Percentiles rank a stretch among this genome's conserved stretches.
Conservation (phyloP, 257 asterid species). For the Ilex aquifolium region DNA sequence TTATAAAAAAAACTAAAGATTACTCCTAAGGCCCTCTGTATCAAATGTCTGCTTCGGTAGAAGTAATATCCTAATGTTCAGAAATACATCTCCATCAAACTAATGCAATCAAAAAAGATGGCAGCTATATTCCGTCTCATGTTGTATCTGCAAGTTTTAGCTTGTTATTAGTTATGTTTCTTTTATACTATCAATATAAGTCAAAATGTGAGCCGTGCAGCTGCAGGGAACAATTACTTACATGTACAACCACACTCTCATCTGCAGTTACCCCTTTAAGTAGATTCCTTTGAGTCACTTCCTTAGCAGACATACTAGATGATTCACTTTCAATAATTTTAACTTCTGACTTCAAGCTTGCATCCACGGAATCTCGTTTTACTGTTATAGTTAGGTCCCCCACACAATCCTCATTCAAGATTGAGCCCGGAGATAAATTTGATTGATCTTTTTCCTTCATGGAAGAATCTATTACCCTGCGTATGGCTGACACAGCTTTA, state of each 20-base stretch:
- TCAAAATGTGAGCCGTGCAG: too few species aligned
- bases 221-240: constrained; percentile 34
- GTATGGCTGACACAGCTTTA: constrained; percentile 86
- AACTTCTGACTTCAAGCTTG: constrained; percentile 49
- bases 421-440: constrained; percentile 42
- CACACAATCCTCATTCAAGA: constrained; percentile 48
- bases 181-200: too few species aligned
- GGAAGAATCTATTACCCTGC: constrained; percentile 46
- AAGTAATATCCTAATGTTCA: too few species aligned
- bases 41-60: too few species aligned
- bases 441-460: constrained; percentile 20
- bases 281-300: constrained; percentile 63
- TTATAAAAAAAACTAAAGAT: too few species aligned
- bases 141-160: too few species aligned
- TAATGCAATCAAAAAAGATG: too few species aligned
- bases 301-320: constrained; percentile 36
- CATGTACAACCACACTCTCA: constrained; percentile 86
- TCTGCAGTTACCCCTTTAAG: constrained; percentile 94
- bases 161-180: too few species aligned
- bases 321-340: constrained; percentile 44
- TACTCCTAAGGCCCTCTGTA: too few species aligned
- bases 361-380: constrained; percentile 55
- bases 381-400: constrained; percentile 79
- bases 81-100: too few species aligned
- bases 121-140: too few species aligned